A percentile compares a stretch with the other conserved stretches of the same genome.
Evolutionary conservation across 768 basidiomycete genomes (phyloP).

Genomic region (Hemileccinum impolitum): DNA sequence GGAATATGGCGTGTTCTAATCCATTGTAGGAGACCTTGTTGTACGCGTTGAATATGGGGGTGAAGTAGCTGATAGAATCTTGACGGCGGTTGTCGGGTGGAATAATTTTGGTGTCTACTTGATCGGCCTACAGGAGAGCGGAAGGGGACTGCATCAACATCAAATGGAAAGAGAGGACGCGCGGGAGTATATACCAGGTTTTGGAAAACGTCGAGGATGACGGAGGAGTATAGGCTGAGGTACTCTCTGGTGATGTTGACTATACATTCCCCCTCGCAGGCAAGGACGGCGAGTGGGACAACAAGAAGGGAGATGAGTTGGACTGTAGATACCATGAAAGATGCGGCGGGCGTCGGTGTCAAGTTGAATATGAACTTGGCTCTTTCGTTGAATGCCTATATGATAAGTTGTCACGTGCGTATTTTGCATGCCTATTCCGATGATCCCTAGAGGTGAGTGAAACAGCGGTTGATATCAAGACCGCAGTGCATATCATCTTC

Average conservation of each 20-base stretch:
- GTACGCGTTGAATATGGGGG: conserved; percentile 48
- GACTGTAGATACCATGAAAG: conserved; percentile 19
- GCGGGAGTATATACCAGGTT: conserved; percentile 40
- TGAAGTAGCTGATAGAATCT: conserved; percentile 36
- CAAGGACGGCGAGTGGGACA: conserved; percentile 39
- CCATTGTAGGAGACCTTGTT: conserved; percentile 38
- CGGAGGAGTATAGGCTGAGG: conserved; percentile 45
- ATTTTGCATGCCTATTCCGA: conserved; percentile 7
- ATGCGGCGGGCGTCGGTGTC: conserved; percentile 5
- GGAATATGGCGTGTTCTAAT: conserved; percentile 61
- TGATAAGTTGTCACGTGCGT: conserved; percentile 17
- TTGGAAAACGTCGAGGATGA: conserved; percentile 38
- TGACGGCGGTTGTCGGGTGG: conserved; percentile 23
- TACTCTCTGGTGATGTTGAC: conserved; percentile 55
- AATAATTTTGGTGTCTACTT: conserved; percentile 34
- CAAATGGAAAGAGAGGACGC: too few species aligned
- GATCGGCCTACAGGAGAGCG: conserved; percentile 28
- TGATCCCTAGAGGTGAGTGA: background rate
- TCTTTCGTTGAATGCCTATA: background rate
- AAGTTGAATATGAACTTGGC: background rate
- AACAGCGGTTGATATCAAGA: too few species aligned
- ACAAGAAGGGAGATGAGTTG: conserved; percentile 24
- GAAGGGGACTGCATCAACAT: background rate
- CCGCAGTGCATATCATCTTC: background rate
- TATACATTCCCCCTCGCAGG: conserved; percentile 74